A percentile compares a stretch with the other conserved stretches of the same genome.
Conservation (phyloP, 2,329 filamentous ascomycete species). For the Aspergillus costaricaensis region DNA sequence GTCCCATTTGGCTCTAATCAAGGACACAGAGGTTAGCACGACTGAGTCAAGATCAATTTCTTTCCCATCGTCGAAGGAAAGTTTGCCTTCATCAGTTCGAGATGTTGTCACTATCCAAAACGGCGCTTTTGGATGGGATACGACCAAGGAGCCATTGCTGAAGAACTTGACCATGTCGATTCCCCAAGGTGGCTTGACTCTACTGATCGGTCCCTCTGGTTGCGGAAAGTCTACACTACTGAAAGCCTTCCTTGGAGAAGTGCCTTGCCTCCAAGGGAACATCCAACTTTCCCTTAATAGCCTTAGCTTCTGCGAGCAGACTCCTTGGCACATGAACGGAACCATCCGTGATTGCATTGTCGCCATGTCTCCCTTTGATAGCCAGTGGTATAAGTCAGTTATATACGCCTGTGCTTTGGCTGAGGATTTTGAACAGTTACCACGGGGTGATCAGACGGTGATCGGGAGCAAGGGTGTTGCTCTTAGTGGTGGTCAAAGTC, state of each 20-base stretch:
- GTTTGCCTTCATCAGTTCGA: slow-evolving; percentile 13
- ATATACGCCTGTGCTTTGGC: slow-evolving; percentile 40
- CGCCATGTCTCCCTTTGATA: slow-evolving; percentile 39
- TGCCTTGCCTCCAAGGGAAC: slow-evolving; percentile 36
- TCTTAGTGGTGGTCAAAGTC: slow-evolving; percentile 56
- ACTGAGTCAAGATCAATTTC: slow-evolving; percentile 28
- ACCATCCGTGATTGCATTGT: slow-evolving; percentile 45
- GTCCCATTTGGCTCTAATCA: slow-evolving; percentile 21
- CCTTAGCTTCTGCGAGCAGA: slow-evolving; percentile 47
- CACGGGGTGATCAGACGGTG: slow-evolving; percentile 47
- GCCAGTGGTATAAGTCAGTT: slow-evolving; percentile 41
- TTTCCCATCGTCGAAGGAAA: slow-evolving; percentile 25
- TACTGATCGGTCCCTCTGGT: slow-evolving; percentile 54
- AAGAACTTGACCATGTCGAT: slow-evolving; percentile 46
- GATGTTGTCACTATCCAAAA: slow-evolving; percentile 46
- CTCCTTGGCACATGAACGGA: slow-evolving; percentile 45
- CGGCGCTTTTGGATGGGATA: slow-evolving; percentile 52
- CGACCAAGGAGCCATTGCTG: slow-evolving; percentile 43
- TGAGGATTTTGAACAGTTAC: slow-evolving; percentile 44
- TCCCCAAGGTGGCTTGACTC: slow-evolving; percentile 47
- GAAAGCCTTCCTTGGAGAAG: slow-evolving; percentile 49
- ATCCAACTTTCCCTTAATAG: slow-evolving; percentile 34
- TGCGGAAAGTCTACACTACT: slow-evolving; percentile 57
- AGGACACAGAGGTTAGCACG: slow-evolving; percentile 27
- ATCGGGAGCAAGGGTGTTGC: slow-evolving; percentile 55